Conservation (phyloP, 352 stramenopile genomes). For the Plasmopara viticola region DNA sequence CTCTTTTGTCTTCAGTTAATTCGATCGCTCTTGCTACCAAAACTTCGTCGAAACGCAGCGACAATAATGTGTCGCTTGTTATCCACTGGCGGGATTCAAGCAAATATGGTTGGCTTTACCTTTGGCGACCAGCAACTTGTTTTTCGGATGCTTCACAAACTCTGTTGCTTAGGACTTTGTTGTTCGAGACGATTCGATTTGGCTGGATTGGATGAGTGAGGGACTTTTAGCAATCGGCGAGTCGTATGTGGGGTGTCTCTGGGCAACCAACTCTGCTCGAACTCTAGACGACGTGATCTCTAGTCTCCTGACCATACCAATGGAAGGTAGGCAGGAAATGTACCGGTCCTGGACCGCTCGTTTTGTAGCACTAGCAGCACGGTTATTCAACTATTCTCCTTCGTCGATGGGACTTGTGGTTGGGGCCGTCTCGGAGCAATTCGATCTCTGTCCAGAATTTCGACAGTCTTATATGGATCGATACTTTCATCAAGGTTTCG, state of each 20-base stretch:
- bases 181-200: slow-evolving; percentile 71
- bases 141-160: too few relatives aligned
- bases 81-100: slow-evolving; percentile 50
- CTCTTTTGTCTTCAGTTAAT: slow-evolving; percentile 62
- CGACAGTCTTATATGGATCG: slow-evolving; percentile 69
- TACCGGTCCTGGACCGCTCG: slow-evolving; percentile 81
- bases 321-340: slow-evolving; percentile 78
- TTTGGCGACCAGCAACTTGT: too few relatives aligned
- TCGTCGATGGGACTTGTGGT: slow-evolving; percentile 66
- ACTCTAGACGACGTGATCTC: slow-evolving; percentile 69
- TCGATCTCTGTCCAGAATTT: slow-evolving; percentile 67
- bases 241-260: slow-evolving; percentile 74
- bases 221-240: slow-evolving; percentile 78
- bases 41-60: slow-evolving; percentile 59
- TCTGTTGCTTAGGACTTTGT: slow-evolving; percentile 52
- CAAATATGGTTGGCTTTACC: slow-evolving; percentile 34
- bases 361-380: slow-evolving; percentile 61
- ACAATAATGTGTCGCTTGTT: slow-evolving; percentile 70
- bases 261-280: slow-evolving; percentile 44
- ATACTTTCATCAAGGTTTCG: slow-evolving; percentile 74
- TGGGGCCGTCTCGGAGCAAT: slow-evolving; percentile 62
- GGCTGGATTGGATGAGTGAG: slow-evolving; percentile 85
- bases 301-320: slow-evolving; percentile 71
- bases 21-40: slow-evolving; percentile 66
- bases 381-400: slow-evolving; percentile 72